phyloP scores from a whole-genome alignment of 495 filamentous ascomycete genomes.

The Corynascus novoguineensis region DNA sequence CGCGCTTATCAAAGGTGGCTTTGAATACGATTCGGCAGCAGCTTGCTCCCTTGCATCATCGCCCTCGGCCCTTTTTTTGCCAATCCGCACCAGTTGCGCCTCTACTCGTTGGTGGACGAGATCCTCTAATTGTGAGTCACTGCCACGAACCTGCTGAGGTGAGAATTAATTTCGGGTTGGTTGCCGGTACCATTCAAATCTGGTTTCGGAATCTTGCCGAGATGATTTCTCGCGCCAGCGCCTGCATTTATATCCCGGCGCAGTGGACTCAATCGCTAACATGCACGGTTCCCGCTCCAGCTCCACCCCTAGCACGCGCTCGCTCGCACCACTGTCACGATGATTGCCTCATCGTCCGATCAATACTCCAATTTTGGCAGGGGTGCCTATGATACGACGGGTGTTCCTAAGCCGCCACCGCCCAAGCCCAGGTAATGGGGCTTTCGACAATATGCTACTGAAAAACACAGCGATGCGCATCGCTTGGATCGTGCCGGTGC shows the following conservation, averaged over 20 bases:
- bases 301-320: constrained; percentile 8
- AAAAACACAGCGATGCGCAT: constrained; percentile 14
- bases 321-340: constrained; percentile 31
- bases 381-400: constrained; percentile 54
- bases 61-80: constrained; percentile 27
- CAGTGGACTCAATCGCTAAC: constrained; percentile 22
- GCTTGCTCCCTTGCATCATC: constrained; percentile 32
- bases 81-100: constrained; percentile 31
- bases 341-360: constrained; percentile 44
- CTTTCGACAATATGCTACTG: background rate
- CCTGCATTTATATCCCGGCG: constrained; percentile 11
- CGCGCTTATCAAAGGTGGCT: constrained; percentile 15
- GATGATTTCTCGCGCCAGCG: background rate
- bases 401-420: constrained; percentile 50
- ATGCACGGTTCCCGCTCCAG: constrained; percentile 13
- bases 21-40: constrained; percentile 35
- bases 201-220: background rate
- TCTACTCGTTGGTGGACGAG: constrained; percentile 21
- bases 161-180: constrained; percentile 15
- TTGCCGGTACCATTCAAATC: constrained; percentile 11
- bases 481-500: constrained; percentile 16
- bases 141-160: constrained; percentile 22
- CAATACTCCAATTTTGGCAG: constrained; percentile 47
- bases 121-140: constrained; percentile 42
- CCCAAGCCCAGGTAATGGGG: constrained; percentile 47